Conservation (phyloP, 2,329 filamentous ascomycete genomes). For the Kalmusia sp. region DNA sequence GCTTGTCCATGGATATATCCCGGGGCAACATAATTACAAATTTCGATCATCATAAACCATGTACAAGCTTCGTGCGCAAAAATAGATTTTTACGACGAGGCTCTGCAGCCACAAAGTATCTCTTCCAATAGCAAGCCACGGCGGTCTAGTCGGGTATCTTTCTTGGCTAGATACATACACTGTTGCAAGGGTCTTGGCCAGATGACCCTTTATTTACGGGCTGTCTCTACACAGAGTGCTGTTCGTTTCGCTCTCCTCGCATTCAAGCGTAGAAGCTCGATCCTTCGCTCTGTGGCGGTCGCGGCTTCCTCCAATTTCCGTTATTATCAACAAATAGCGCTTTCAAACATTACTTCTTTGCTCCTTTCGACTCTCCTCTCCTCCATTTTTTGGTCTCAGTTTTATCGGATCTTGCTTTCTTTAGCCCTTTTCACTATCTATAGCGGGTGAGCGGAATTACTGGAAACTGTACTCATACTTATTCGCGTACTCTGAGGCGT, state of each 20-base stretch:
- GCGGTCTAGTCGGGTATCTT: not conserved
- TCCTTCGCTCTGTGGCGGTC: too few relatives aligned
- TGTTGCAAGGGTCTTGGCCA: conserved; percentile 5
- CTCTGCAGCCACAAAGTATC: not conserved
- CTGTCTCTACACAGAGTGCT: not conserved
- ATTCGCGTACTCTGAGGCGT: too few relatives aligned
- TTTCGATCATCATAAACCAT: not conserved
- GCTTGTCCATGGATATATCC: not conserved
- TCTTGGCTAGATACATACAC: not conserved
- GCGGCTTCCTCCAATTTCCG: too few relatives aligned
- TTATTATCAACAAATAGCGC: too few relatives aligned
- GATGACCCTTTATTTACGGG: not conserved
- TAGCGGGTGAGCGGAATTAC: too few relatives aligned
- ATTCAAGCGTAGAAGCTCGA: not conserved
- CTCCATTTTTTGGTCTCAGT: too few relatives aligned
- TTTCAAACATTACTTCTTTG: too few relatives aligned
- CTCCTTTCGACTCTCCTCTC: too few relatives aligned
- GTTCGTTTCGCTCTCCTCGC: conserved; percentile 6
- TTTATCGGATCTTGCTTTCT: too few relatives aligned
- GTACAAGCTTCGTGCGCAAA: not conserved
- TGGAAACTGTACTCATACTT: too few relatives aligned
- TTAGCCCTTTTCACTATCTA: too few relatives aligned
- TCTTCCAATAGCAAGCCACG: not conserved
- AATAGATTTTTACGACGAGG: not conserved
- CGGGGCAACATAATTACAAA: too few relatives aligned